Evolutionary conservation across 1,139 yeast species (phyloP), one percentile per base, ranked within the genome.

Genomic region (Trichomonascaceae sp.): DNA sequence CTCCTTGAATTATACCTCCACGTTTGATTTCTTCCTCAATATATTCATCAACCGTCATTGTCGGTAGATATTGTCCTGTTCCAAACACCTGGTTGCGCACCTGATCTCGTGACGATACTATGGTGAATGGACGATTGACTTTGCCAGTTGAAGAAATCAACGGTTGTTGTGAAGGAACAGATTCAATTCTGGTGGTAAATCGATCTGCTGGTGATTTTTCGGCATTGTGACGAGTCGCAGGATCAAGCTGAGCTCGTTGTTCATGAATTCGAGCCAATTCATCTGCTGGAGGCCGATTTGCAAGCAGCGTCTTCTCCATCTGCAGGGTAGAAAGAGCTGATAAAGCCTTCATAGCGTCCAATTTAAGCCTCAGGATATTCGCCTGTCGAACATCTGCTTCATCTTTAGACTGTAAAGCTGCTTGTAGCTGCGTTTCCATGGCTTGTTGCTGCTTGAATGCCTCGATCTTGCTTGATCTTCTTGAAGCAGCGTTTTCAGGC

Each of bases 41-140:
- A 60, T 87, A 85, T 63, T 93, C 97, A 60, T 93, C 99, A 0
- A 95, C 93, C 0, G 96, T 76, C 96, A 95, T 89, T 0, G 97
- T 88, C 1, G 99, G 99, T 43, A 93, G 75, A 41, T 80, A 83
- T 69, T 93, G 98, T 0, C 98, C 99, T 1, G 96, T 88, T 1
- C 98, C 97, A 65, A 81, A 83, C 0, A 91, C 96, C 61, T 83
- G 81, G 27, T 75, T 72, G 55, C 78, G 75, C 20, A 88, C 63
- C 47, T 83, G 80, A 24, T 83, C 80, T 53, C 87, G 76, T 5
- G 83, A 74, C 20, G 65, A 58, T 6, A 89, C 82, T 32, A 93
- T 79, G 0, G 95, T 87, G 68, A 93, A 93, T 7, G 97, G 98
- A 60, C 87, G 80, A 44, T 88, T 70, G 1, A 90, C 85, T 67